Evolutionary conservation across 2,329 filamentous ascomycete species (phyloP), one percentile per base, ranked within the genome.

Genomic region (Apiospora kogelbergensis): DNA sequence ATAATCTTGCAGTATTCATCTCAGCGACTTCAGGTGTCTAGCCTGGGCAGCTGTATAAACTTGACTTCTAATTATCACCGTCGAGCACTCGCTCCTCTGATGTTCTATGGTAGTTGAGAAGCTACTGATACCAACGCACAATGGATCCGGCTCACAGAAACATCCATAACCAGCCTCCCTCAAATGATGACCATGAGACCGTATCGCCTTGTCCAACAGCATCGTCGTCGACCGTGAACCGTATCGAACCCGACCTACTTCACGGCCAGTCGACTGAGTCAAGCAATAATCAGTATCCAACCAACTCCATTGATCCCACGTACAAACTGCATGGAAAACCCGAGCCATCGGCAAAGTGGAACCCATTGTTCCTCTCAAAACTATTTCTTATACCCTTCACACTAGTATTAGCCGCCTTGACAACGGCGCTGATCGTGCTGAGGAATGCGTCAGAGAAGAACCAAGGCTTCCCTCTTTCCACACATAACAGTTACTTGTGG

Each of bases 401-500:
- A 2, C 20, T 37, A 26, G 37, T 48, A 30, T n/a, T 66, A 10
- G 41, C 37, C 37, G 41, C 44, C 0, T 46, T 45, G 42, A 22
- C 65, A 24, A 44, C 46, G 22, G 26, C 44, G 10, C 30, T 46
- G n/a, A 45, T 48, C 65, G 40, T 66, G 13, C 40, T 66, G n/a
- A 45, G 65, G 65, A 3, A 33, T 66, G 44, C 30, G n/a, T 66
- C 65, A 20, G 65, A 17, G 41, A 41, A 66, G 30, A 66, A 33
- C 20, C 40, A 26, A 26, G 65, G 65, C 22, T 66, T 66, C 24
- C 20, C 65, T 1, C 40, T 66, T 30, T 2, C 26, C 13, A 66
- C 40, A 2, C 24, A 41, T 30, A 66, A 46, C 65, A 15, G 33
- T 30, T 66, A 66, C 41, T 17, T 44, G 20, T 66, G 65, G 65